Base-by-base conservation (phyloP, 306 rosid species). In the Prosopis cineraria region DNA sequence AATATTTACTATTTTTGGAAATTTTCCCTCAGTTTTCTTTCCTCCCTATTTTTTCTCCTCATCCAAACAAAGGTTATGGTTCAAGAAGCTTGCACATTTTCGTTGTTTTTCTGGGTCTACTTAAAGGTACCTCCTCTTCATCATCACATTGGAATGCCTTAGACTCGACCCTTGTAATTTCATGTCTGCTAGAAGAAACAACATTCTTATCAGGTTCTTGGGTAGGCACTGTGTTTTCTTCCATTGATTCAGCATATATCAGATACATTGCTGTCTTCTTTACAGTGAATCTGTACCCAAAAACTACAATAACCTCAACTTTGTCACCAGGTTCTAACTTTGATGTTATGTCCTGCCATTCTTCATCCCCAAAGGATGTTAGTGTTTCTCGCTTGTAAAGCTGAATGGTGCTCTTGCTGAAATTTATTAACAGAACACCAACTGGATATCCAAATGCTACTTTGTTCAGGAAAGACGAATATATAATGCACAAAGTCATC, bases 321-420 rank as follows among this genome's bases (percentile, higher is more conserved):
- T 12, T 45, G n/a, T 45, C 50, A 45, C 50, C 50, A 12, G 55
- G 73, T 14, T 7, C 24, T 10, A 68, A 7, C 24, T 43, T 12
- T 43, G 73, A 41, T 9, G 12, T 43, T 4, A 41, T 41, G 37
- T 25, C 73, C 7, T 3, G 19, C n/a, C 82, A 82, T 17, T 82
- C 77, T 29, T 41, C 79, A 67, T 82, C 79, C 7, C 69, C 70
- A 17, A 67, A 72, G 50, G 82, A 73, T 4, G 31, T 67, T 37
- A 62, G 0, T 37, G 79, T 72, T 29, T 66, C 82, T 13, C 17
- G 25, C 72, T 77, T 77, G 59, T 55, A 16, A 11, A 82, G 79
- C 0, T 77, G 79, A 16, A 72, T 33, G 19, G 33, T 20, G 47
- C 36, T 52, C 59, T 67, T 78, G 3, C 73, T 82, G 29, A 45